Base-by-base conservation (phyloP, 2,329 filamentous ascomycete genomes). In the Diaporthe caulivora region DNA sequence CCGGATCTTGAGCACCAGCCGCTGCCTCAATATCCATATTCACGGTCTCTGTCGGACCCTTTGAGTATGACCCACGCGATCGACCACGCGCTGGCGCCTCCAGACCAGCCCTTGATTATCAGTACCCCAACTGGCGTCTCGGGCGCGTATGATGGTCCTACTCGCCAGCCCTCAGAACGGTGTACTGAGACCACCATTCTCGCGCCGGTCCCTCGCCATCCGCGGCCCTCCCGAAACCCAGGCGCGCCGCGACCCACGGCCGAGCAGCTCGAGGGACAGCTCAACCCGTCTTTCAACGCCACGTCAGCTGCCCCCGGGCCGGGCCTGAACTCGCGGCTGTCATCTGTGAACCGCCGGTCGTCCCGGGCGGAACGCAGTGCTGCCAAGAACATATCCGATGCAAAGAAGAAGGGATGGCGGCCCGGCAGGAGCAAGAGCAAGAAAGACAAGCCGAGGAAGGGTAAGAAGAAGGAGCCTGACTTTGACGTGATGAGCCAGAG, bases 341-440 rank as follows among this genome's bases (percentile, higher is more conserved):
- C 84, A 0, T 85, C 84, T 54, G 80, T 90, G 8, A 85, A 80
- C 71, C 82, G 88, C 44, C 85, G 84, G 34, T 84, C 84, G 49
- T 91, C 89, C 77, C 86, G 90, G 53, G 90, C 90, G 1, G 88
- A 90, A 78, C 84, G 89, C 37, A 90, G 89, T 72, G 90, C 90
- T 8, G 86, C 89, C 13, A 91, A 89, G 81, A 92, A 92, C 76
- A 89, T 92, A 37, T 85, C 87, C 24, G 90, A 92, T 75, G 90
- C 90, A 1, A 90, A 87, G 81, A 86, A 85, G 77, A 85, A 84
- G 42, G 90, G 90, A 0, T 92, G 90, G 73, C 81, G 83, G 44
- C 81, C 84, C 64, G 79, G 78, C 67, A 83, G 81, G 75, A 82
- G 81, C 67, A 84, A 83, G 79, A 79, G 79, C 60, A 82, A 84